Evolutionary conservation across 2,329 filamentous ascomycete species (phyloP).

Genomic region (Podosphaera xanthii): DNA sequence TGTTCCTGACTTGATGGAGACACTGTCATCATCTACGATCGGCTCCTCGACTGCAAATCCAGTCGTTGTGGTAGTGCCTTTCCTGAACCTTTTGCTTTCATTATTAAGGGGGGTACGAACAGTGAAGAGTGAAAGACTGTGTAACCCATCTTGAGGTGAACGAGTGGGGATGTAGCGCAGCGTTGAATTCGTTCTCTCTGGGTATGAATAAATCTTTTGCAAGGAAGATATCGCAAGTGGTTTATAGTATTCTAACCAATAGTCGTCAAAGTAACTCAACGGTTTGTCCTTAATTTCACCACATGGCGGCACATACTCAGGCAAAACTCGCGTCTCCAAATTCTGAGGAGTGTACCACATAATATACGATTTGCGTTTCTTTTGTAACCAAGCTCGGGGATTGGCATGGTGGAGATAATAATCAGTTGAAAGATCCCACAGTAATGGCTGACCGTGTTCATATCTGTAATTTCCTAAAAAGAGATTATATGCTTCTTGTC

Average conservation of each 20-base stretch:
- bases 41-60: slow-evolving; percentile 22
- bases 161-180: slow-evolving; percentile 62
- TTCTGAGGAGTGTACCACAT: slow-evolving; percentile 64
- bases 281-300: slow-evolving; percentile 9
- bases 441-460: slow-evolving; percentile 66
- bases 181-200: slow-evolving; percentile 60
- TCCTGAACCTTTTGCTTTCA: slow-evolving; percentile 39
- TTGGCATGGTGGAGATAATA: slow-evolving; percentile 88
- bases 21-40: slow-evolving; percentile 20
- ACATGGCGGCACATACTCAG: slow-evolving; percentile 7
- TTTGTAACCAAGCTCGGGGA: slow-evolving; percentile 48
- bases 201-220: slow-evolving; percentile 70
- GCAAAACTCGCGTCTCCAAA: slow-evolving; percentile 32
- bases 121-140: slow-evolving; percentile 73
- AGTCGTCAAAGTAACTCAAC: slow-evolving; percentile 53
- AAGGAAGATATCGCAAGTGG: slow-evolving; percentile 74
- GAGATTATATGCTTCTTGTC: slow-evolving; percentile 92
- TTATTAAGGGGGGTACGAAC: slow-evolving; percentile 43
- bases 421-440: slow-evolving; percentile 88
- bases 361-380: slow-evolving; percentile 49
- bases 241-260: slow-evolving; percentile 93
- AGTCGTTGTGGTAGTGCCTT: slow-evolving; percentile 47
- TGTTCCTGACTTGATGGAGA: slow-evolving; percentile 20
- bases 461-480: slow-evolving; percentile 95
- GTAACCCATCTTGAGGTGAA: slow-evolving; percentile 46